Conservation (phyloP, 176 grass and related monocot genomes). For the Aegilops speltoides region DNA sequence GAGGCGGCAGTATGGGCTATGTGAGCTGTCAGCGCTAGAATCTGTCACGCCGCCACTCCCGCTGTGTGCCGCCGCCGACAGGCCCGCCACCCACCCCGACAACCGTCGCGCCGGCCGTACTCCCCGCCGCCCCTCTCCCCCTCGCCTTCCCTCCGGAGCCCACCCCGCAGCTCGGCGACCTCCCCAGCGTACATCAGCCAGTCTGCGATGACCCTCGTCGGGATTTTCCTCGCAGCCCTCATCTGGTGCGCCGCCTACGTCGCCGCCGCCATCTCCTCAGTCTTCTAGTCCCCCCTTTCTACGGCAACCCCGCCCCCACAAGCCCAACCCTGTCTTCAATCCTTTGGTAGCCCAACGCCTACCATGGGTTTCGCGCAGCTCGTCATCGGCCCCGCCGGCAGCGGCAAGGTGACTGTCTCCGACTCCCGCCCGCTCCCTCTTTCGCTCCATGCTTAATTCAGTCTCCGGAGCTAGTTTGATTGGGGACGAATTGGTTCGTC, state of each 20-base stretch:
- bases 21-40: no score
- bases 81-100: no score
- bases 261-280: slow-evolving; percentile 43
- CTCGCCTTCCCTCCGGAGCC: no score
- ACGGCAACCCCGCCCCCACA: not conserved
- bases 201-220: not conserved
- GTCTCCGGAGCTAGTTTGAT: not conserved
- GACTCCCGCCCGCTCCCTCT: not conserved
- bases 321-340: not conserved
- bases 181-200: no score
- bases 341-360: not conserved
- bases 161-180: no score
- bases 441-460: not conserved
- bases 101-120: no score
- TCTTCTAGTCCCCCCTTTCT: slow-evolving; percentile 1
- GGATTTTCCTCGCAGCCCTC: slow-evolving; percentile 40
- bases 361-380: slow-evolving; percentile 93
- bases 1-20: no score
- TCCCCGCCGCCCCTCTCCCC: no score
- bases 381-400: slow-evolving; percentile 91
- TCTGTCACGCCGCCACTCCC: no score
- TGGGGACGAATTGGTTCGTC: not conserved
- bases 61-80: no score
- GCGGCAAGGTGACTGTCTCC: slow-evolving; percentile 67
- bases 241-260: slow-evolving; percentile 67